A percentile compares a stretch with the other conserved stretches of the same genome.
Evolutionary conservation across 2,329 filamentous ascomycete genomes (phyloP).

Genomic region (Metarhizium album): DNA sequence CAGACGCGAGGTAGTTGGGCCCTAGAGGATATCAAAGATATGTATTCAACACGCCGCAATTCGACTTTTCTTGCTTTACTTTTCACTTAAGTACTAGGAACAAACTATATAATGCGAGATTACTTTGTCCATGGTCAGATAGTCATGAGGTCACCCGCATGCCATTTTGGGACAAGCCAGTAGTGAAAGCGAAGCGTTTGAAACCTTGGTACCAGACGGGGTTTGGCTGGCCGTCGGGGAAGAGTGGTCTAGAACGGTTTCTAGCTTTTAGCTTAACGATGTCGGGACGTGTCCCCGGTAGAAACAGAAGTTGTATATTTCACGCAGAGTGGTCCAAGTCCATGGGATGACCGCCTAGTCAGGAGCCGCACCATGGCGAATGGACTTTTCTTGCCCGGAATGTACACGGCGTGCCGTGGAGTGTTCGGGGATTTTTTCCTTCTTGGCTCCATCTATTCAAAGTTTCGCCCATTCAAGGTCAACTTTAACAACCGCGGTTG

Average conservation of each 20-base stretch:
- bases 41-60: background rate
- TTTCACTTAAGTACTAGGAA: background rate
- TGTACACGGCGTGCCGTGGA: too few relatives aligned
- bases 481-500: too few relatives aligned
- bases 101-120: too few relatives aligned
- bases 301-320: too few relatives aligned
- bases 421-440: too few relatives aligned
- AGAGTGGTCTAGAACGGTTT: background rate
- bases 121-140: background rate
- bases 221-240: background rate
- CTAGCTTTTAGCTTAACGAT: background rate
- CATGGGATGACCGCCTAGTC: too few relatives aligned
- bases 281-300: too few relatives aligned
- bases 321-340: too few relatives aligned
- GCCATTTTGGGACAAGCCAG: background rate
- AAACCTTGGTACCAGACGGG: background rate
- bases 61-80: background rate
- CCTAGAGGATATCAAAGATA: background rate
- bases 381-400: too few relatives aligned
- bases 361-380: too few relatives aligned
- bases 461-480: background rate
- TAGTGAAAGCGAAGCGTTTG: background rate
- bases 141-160: background rate
- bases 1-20: background rate
- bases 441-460: background rate